Evolutionary conservation across 2,329 filamentous ascomycete genomes (phyloP), one percentile per base, ranked within the genome.

Genomic region (Coleophoma eucalyptorum): DNA sequence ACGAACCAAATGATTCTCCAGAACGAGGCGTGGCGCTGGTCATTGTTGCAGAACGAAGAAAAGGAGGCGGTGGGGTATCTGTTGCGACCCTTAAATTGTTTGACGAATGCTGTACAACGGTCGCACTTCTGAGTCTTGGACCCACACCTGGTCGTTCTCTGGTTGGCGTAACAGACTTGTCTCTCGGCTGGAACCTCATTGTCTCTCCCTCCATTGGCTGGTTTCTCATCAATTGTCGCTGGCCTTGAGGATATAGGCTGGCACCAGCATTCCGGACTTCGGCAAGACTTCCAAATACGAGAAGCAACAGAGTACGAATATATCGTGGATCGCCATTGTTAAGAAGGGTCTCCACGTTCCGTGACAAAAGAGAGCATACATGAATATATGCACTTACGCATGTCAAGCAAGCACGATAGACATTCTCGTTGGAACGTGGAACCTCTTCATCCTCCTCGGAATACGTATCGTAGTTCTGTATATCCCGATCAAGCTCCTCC

Each of bases 1-100:
- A 58, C 16, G 85, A 83, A 2, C 75, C 78, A 65, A 94, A 95
- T 0, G 89, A 90, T 61, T 96, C 90, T 41, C 86, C 88, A 7
- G 90, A 95, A 20, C 89, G 84, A 43, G 90, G 90, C 1, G 90
- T 95, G n/a, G 78, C 60, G 50, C 59, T 65, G 12, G 58, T 61
- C 56, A 76, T 71, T 3, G 75, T 77, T 2, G 77, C 76, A 26
- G 77, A 77, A 19, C 81, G 75, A 13, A 78, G 64, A 46, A 76
- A 79, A 0, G 76, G 69, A 70, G 72, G 66, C 10, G 64, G 60
- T 3, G 73, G 68, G 7, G 80, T 73, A 55, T 84, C 79, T 0
- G 80, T 84, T 18, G 80, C 69, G 18, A 84, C 81, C 19, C 72
- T 72, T 8, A 85, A 69, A 48, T 62, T 65, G 18, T 34, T 49